These are phyloP conservation scores for Porphyrellus sp. DNA, from an alignment of 1,284 basidiomycete species.

Conservation along the genomic window DNA sequence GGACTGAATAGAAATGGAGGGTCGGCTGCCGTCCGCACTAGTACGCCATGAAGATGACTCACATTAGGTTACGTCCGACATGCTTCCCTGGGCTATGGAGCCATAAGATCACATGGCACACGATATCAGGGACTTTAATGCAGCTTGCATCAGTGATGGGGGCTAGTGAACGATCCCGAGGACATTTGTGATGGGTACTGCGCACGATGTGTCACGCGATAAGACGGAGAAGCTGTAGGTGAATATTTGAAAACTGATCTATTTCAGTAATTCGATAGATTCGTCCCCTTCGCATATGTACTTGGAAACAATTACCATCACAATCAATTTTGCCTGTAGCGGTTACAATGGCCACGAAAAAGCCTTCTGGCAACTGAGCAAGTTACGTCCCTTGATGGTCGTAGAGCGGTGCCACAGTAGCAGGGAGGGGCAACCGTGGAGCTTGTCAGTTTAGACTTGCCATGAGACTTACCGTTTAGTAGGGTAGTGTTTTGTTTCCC, in stretches of 20 bases:
- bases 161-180: neutral
- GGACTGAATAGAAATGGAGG: neutral
- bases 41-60: neutral
- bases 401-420: neutral
- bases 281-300: neutral
- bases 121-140: neutral
- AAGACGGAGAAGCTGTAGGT: neutral
- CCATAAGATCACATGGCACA: constrained; percentile 2
- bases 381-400: constrained; percentile 12
- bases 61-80: neutral
- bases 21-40: neutral
- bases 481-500: neutral
- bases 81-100: neutral
- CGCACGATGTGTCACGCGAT: neutral
- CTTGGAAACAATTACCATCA: neutral
- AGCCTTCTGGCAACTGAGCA: neutral
- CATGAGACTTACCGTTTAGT: neutral
- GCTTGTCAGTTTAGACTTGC: neutral
- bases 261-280: neutral
- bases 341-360: neutral
- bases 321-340: neutral
- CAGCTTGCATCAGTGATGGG: neutral
- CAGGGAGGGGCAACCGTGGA: neutral
- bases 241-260: neutral
- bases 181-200: neutral